Percentiles rank a stretch among this genome's conserved stretches.
Conservation (phyloP, 1,139 yeast species). For the Lizanozyma gosingica region DNA sequence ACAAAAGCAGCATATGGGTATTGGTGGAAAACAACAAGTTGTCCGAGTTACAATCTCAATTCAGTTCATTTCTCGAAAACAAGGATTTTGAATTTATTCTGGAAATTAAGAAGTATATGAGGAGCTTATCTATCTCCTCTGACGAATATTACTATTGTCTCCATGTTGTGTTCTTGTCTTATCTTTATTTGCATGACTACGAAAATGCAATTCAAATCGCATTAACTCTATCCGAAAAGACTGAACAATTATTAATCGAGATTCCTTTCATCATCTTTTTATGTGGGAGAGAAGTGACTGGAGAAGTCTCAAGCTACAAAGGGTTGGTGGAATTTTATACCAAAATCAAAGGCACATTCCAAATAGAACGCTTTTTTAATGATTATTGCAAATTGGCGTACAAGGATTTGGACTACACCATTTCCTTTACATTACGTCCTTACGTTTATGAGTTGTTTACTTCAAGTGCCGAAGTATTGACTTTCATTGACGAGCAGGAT, state of each 20-base stretch:
- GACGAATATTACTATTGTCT: neutral
- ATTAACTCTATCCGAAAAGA: neutral
- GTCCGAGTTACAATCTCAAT: slow-evolving; percentile 3
- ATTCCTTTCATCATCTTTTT: neutral
- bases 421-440: neutral
- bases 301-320: neutral
- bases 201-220: neutral
- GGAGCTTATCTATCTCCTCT: neutral
- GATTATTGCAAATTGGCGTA: neutral
- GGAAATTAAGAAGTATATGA: neutral
- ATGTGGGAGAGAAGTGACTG: neutral
- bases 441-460: neutral
- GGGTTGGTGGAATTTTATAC: neutral
- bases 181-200: neutral
- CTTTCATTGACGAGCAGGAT: neutral
- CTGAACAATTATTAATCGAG: neutral
- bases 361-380: neutral
- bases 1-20: slow-evolving; percentile 10
- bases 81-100: neutral
- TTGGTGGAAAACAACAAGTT: slow-evolving; percentile 7
- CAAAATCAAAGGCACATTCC: neutral
- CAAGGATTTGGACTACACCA: neutral
- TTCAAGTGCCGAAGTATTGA: neutral
- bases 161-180: neutral
- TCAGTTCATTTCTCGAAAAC: neutral